Evolutionary conservation across 2,329 filamentous ascomycete genomes (phyloP).

Genomic region (Elsinoe arachidis): DNA sequence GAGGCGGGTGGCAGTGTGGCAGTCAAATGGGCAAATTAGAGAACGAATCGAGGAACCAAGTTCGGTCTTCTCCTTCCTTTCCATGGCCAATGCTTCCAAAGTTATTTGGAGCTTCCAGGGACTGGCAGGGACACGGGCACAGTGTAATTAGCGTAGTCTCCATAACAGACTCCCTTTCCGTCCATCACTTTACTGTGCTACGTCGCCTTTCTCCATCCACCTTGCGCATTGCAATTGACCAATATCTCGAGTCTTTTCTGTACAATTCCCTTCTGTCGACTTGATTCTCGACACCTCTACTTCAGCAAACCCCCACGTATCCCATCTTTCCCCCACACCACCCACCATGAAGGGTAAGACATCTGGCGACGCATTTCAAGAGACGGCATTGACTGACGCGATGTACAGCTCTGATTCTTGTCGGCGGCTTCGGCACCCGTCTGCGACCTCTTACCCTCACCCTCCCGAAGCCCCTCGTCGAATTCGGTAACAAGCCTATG

Average conservation of each 20-base stretch:
- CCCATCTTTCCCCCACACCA: not conserved
- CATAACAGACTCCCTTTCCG: conserved; percentile 2
- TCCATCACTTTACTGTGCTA: not conserved
- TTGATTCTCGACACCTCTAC: not conserved
- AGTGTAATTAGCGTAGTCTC: not conserved
- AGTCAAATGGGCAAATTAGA: not conserved
- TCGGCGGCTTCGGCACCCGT: conserved; percentile 97
- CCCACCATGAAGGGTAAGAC: conserved; percentile 8
- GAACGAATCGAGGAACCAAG: not conserved
- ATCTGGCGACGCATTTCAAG: not conserved
- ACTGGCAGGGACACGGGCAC: conserved; percentile 9
- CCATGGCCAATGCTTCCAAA: not conserved
- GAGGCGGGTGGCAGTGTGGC: conserved; percentile 2
- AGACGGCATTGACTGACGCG: conserved; percentile 16
- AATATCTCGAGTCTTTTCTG: not conserved
- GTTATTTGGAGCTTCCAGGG: conserved; percentile 9
- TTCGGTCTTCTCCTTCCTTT: not conserved
- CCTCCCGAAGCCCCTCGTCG: conserved; percentile 91
- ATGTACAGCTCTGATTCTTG: conserved; percentile 84
- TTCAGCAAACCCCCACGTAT: not conserved
- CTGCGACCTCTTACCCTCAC: conserved; percentile 94
- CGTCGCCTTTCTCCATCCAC: not conserved
- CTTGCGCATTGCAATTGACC: conserved; percentile 3
- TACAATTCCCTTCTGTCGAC: not conserved
- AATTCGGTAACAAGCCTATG: conserved; percentile 99